phyloP scores from a whole-genome alignment of 2,329 filamentous ascomycete genomes.

The Ascosphaera acerosa region DNA sequence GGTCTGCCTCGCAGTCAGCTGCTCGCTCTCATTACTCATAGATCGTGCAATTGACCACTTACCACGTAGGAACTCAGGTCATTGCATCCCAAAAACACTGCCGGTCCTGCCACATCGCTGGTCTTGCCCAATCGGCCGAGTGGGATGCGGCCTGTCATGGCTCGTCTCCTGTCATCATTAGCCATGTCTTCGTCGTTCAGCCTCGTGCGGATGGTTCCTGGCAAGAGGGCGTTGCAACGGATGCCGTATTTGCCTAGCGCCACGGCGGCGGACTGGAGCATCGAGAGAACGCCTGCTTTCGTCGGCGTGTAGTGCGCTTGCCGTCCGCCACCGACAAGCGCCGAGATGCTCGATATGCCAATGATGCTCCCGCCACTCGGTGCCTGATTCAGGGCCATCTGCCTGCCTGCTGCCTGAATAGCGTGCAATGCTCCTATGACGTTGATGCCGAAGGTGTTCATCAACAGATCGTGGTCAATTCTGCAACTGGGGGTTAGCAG shows the following conservation, averaged over 20 bases:
- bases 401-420: conserved; percentile 58
- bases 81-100: conserved; percentile 60
- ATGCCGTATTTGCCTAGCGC: conserved; percentile 53
- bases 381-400: conserved; percentile 50
- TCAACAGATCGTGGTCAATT: conserved; percentile 43
- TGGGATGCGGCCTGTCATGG: conserved; percentile 64
- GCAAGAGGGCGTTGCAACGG: conserved; percentile 59
- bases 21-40: conserved; percentile 2
- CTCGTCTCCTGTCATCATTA: conserved; percentile 43
- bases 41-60: conserved; percentile 7
- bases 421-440: conserved; percentile 74
- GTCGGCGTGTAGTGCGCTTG: conserved; percentile 78
- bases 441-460: conserved; percentile 51
- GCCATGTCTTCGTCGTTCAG: conserved; percentile 59
- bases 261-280: conserved; percentile 66
- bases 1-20: conserved; percentile 19
- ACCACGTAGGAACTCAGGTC: conserved; percentile 53
- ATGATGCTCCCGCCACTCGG: conserved; percentile 53
- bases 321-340: conserved; percentile 36
- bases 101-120: conserved; percentile 55
- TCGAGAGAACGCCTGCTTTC: conserved; percentile 53
- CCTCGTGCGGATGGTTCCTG: conserved; percentile 62
- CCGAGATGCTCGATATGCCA: conserved; percentile 17
- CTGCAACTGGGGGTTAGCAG: conserved; percentile 12
- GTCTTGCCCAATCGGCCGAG: conserved; percentile 48